Evolutionary conservation across 352 stramenopile species (phyloP).

Genomic region (Aphanomyces invadans): DNA sequence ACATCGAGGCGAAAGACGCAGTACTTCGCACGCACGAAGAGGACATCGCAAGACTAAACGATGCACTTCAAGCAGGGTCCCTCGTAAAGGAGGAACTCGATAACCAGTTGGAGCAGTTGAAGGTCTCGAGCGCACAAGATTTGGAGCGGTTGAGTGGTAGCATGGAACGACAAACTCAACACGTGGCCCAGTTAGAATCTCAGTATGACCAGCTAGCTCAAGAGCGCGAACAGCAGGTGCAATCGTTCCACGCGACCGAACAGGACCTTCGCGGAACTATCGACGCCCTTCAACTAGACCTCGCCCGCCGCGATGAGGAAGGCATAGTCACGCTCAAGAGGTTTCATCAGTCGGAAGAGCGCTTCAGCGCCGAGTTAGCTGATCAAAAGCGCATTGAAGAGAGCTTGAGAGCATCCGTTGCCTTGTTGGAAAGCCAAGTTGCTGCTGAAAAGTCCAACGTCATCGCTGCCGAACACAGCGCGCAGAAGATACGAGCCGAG

Average conservation of each 20-base stretch:
- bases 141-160: conserved; percentile 4
- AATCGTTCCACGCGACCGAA: not conserved
- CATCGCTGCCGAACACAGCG: not conserved
- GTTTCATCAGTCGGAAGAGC: not conserved
- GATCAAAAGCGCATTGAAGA: not conserved
- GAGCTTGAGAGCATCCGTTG: not conserved
- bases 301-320: not conserved
- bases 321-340: not conserved
- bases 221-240: not conserved
- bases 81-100: not conserved
- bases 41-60: not conserved
- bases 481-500: not conserved
- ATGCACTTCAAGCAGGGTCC: not conserved
- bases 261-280: not conserved
- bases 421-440: not conserved
- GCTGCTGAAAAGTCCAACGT: not conserved
- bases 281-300: not conserved
- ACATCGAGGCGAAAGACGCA: conserved; percentile 29
- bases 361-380: not conserved
- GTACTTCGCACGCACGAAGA: conserved; percentile 36
- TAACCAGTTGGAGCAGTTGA: not conserved
- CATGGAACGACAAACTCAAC: not conserved
- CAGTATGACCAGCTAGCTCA: not conserved
- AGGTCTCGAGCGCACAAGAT: conserved; percentile 2
- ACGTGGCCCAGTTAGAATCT: not conserved